phyloP scores from a whole-genome alignment of 2,329 filamentous ascomycete genomes.

The Calonectria pseudoreteaudii region DNA sequence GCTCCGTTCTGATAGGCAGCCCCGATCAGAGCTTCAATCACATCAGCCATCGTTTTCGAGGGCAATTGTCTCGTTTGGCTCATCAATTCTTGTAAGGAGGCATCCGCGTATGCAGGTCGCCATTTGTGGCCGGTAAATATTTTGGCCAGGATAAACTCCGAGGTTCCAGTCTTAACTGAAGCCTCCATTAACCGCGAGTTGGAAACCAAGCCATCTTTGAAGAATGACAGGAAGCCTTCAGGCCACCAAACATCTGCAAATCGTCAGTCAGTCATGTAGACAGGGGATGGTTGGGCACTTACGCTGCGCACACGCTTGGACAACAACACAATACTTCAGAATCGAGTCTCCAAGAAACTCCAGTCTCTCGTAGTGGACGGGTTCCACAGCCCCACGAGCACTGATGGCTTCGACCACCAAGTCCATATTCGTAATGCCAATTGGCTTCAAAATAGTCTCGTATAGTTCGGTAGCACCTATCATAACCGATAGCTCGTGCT shows the following conservation, averaged over 20 bases:
- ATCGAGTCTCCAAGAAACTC: slow-evolving; percentile 91
- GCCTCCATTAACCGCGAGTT: slow-evolving; percentile 80
- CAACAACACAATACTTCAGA: slow-evolving; percentile 78
- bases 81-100: slow-evolving; percentile 42
- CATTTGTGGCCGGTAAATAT: slow-evolving; percentile 78
- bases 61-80: slow-evolving; percentile 60
- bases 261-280: background rate
- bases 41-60: slow-evolving; percentile 86
- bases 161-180: slow-evolving; percentile 72
- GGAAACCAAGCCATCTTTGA: slow-evolving; percentile 77
- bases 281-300: slow-evolving; percentile 38
- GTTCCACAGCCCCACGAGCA: slow-evolving; percentile 69
- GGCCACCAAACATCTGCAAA: slow-evolving; percentile 73
- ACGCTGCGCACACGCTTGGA: slow-evolving; percentile 71
- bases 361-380: slow-evolving; percentile 81
- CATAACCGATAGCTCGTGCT: slow-evolving; percentile 74
- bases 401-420: slow-evolving; percentile 78
- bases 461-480: slow-evolving; percentile 72
- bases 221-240: slow-evolving; percentile 78
- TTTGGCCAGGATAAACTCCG: slow-evolving; percentile 78
- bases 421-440: slow-evolving; percentile 65
- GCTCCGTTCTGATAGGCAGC: slow-evolving; percentile 77
- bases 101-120: slow-evolving; percentile 70
- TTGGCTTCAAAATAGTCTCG: slow-evolving; percentile 43
- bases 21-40: slow-evolving; percentile 87